These are phyloP conservation scores for Kuraishia ogatae DNA, from an alignment of 805 yeast species.

Conservation along the genomic window DNA sequence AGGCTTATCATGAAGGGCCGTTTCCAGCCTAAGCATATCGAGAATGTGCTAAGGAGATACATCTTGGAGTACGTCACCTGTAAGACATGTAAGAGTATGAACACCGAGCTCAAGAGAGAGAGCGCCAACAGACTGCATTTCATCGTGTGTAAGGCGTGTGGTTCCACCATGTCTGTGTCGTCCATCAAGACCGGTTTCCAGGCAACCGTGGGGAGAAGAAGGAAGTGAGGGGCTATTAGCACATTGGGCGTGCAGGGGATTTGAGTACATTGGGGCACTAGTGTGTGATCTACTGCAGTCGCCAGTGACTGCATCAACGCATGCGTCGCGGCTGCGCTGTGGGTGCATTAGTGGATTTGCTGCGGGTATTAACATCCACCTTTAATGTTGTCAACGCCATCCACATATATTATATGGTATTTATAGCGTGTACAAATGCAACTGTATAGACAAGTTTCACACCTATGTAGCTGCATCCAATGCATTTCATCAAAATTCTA, in stretches of 20 bases:
- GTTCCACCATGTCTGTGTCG: constrained; percentile 92
- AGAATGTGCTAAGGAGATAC: constrained; percentile 91
- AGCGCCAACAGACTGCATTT: constrained; percentile 93
- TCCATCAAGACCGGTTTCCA: constrained; percentile 99
- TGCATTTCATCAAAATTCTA: too few relatives aligned
- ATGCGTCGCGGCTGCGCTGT: too few relatives aligned
- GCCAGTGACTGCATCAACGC: too few relatives aligned
- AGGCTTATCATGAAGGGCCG: constrained; percentile 97
- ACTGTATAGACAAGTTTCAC: too few relatives aligned
- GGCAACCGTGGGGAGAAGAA: constrained; percentile 92
- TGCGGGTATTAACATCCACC: too few relatives aligned
- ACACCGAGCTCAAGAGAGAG: constrained; percentile 93
- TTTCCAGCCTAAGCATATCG: constrained; percentile 96
- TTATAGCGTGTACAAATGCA: too few relatives aligned
- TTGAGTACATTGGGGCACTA: too few relatives aligned
- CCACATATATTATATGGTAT: too few relatives aligned
- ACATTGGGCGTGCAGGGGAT: not conserved
- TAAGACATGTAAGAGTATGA: constrained; percentile 97
- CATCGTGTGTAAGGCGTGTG: constrained; percentile 97
- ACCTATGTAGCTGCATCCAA: too few relatives aligned
- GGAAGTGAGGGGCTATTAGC: constrained; percentile 31
- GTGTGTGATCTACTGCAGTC: too few relatives aligned
- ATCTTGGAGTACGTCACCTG: constrained; percentile 97
- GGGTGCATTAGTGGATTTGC: too few relatives aligned
- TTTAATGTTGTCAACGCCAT: too few relatives aligned